Conservation (phyloP, 257 asterid species). For the Forsythia suspensa region DNA sequence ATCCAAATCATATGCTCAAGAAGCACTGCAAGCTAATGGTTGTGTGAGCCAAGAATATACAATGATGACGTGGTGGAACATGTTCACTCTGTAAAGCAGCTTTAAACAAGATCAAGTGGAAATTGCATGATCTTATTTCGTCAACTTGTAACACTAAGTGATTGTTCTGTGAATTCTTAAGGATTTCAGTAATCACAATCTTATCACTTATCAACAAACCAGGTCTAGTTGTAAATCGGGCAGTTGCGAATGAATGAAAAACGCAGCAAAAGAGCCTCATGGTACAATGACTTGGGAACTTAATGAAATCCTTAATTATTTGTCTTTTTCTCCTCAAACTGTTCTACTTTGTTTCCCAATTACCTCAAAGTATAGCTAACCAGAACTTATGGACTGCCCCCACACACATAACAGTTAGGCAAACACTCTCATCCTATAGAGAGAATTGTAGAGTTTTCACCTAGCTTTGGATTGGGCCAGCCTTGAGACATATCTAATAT, state of each 20-base stretch:
- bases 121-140: neutral
- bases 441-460: neutral
- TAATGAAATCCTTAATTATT: neutral
- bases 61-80: neutral
- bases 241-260: neutral
- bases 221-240: neutral
- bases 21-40: neutral
- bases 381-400: neutral
- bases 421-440: neutral
- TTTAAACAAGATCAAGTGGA: neutral
- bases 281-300: neutral
- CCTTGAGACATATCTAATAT: constrained; percentile 3
- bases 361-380: neutral
- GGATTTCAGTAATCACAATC: neutral
- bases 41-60: neutral
- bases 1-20: neutral
- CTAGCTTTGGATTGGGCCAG: neutral
- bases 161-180: neutral
- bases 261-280: neutral
- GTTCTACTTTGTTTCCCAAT: neutral
- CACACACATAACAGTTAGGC: neutral
- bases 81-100: neutral
- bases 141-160: neutral
- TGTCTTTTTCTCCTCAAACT: neutral
- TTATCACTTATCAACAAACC: neutral